Evolutionary conservation across 139 green algal genomes (phyloP), one percentile per base, ranked within the genome.

Genomic region (Prasinococcaceae sp.): DNA sequence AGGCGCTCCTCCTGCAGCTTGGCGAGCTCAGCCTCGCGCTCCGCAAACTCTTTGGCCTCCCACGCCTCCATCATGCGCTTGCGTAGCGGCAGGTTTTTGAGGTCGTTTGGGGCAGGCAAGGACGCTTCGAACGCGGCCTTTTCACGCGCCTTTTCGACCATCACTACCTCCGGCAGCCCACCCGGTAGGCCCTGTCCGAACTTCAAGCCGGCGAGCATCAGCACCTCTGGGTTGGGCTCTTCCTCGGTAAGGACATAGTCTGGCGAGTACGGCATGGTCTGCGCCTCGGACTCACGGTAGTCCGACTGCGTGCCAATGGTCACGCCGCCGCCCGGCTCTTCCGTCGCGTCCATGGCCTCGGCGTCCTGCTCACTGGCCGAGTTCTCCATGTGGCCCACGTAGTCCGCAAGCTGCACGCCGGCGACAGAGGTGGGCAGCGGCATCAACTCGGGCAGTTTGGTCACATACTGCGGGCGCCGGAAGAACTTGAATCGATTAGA

Each of bases 51-150:
- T 46, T 61, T 55, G 1, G 38, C 39, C 73, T 90, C 81, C 77
- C 79, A 87, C 48, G 69, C 72, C 53, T 90, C 79, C 33, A 90
- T 74, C 69, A 85, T 80, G 14, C 65, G 60, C 60, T 83, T 70
- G 27, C 81, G 66, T 53, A 79, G 47, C 25, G 77, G 75, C 61
- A 90, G 70, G 23, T 58, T 51, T 14, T 40, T 54, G 17, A 66
- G 25, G 58, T 84, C 74, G 38, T 76, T 27, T 8, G 86, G 43
- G 1, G 79, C 73, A 9, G 81, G 81, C 53, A 90, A 55, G 0
- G 58, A 70, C 16, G 75, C 74, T 53, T 90, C 81, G 52, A 87
- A 90, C 4, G 69, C 73, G 2, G 75, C 69, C 68, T 90, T 90
- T 17, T 66, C 70, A 6, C 81, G 70, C 61, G 80, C 43, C 60